Evolutionary conservation across 441 rosid species (phyloP), one percentile per base, ranked within the genome.

Genomic region (Lagerstroemia fauriei): DNA sequence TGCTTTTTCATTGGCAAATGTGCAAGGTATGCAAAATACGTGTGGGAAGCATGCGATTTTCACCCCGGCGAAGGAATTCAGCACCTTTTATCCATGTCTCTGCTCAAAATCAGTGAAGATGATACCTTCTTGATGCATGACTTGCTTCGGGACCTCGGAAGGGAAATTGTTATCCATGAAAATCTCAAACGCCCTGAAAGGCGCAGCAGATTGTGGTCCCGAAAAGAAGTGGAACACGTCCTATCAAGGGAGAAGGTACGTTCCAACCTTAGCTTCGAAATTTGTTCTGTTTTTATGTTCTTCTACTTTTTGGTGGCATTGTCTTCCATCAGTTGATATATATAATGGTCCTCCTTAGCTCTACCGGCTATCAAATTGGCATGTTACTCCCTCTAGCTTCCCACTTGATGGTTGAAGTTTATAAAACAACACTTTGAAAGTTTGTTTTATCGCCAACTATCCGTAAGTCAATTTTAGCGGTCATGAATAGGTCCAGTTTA

Each of bases 81-180:
- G 22, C 74, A 22, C 6, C 80, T 81, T 46, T 0, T 76, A 25
- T 56, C 16, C 4, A 34, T 9, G 47, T 82, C 84, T 16, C 13
- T 82, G 69, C 51, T 77, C 29, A 82, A 82, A 61, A 44, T 69
- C 51, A 3, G 7, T 27, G 27, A 41, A 12, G 73, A 51, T 29
- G 46, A 74, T 32, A 44, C 18, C 1, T 66, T 82, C 13, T 76
- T 80, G 84, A 82, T 82, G 84, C 80, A 82, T 68, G 84, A 82
- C 50, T 76, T 25, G 22, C 70, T 82, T 17, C 38, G 76, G 41
- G 84, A 82, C 3, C 72, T 82, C 27, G 84, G 80, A 44, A 76
- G 84, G 70, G 84, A 71, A 34, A 77, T 82, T 11, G 61, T 82
- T 34, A 32, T 27, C 50, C 61, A 10, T 20, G 77, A 82, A 29